A percentile compares a stretch with the other conserved stretches of the same genome.
phyloP scores from a whole-genome alignment of 2,329 filamentous ascomycete genomes.

The Colletotrichum lupini region DNA sequence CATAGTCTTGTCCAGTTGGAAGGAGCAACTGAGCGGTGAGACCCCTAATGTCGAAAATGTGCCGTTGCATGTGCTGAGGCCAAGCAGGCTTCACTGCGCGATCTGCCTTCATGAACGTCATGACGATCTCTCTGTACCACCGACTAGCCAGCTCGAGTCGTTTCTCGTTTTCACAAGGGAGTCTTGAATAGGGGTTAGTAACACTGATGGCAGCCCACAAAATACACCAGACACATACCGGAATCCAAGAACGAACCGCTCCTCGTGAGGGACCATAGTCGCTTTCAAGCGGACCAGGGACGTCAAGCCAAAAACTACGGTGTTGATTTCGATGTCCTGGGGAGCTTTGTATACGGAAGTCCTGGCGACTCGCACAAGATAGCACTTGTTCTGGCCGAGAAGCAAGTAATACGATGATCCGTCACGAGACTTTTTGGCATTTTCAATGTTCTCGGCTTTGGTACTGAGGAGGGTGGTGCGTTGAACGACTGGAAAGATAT shows the following conservation, averaged over 20 bases:
- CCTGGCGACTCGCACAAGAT: constrained; percentile 62
- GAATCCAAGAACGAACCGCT: constrained; percentile 66
- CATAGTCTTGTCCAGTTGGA: constrained; percentile 65
- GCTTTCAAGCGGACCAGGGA: constrained; percentile 63
- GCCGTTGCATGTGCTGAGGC: constrained; percentile 65
- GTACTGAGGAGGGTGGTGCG: constrained; percentile 54
- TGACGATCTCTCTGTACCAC: constrained; percentile 64
- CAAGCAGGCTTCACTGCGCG: constrained; percentile 68
- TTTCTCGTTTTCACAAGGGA: constrained; percentile 43
- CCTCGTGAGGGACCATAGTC: constrained; percentile 62
- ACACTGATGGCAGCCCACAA: constrained; percentile 38
- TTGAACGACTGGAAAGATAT: constrained; percentile 64
- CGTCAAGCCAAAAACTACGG: constrained; percentile 63
- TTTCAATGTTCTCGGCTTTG: constrained; percentile 54
- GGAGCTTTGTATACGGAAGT: constrained; percentile 53
- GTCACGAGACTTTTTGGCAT: constrained; percentile 59
- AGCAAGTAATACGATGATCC: constrained; percentile 65
- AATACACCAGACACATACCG: constrained; percentile 50
- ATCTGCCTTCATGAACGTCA: constrained; percentile 64
- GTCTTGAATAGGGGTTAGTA: constrained; percentile 13
- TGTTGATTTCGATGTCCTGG: constrained; percentile 60
- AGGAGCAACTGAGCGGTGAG: constrained; percentile 64
- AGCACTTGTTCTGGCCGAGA: constrained; percentile 63
- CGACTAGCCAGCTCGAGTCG: constrained; percentile 65
- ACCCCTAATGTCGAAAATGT: constrained; percentile 63